Evolutionary conservation across 2,329 filamentous ascomycete species (phyloP), one percentile per base, ranked within the genome.

Genomic region (Coniochaeta ligniaria): DNA sequence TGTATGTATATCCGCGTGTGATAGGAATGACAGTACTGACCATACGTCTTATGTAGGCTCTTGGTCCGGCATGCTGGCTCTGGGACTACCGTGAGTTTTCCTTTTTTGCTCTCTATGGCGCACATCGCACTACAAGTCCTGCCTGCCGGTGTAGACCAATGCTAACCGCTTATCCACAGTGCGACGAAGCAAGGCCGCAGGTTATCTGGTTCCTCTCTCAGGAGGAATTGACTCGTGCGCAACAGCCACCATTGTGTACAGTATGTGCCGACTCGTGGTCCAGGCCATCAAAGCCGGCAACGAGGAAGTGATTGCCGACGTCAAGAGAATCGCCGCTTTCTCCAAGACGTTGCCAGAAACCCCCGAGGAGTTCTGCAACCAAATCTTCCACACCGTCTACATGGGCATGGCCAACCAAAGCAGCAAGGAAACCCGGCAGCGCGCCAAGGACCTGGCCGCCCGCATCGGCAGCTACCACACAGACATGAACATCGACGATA

Each of bases 381-480:
- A 72, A 57, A 64, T 76, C 22, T 71, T 72, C 61, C 64, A 83
- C 65, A 91, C 87, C 1, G 78, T 80, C 55, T 91, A 86, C 72
- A 88, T 91, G 85, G 90, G 89, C 12, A 92, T 86, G 68, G 75
- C 80, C 65, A 84, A 88, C 63, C 35, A 36, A 14, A 86, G 83
- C 57, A 85, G 82, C 26, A 74, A 76, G 47, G 88, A 91, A 64
- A 92, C 90, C 0, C 77, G 90, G 11, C 77, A 80, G 55, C 79
- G 91, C 31, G 88, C 91, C 1, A 82, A 83, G 67, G 78, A 82
- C 0, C 78, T 94, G 0, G 71, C 81, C 5, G 68, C 76, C 4
- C 79, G 76, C 5, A 91, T 94, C 59, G 90, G 90, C 3, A 79
- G 83, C 17, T 87, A 92, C 67, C 91, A 95, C 69, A 79, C 84